A percentile compares a stretch with the other conserved stretches of the same genome.
These are phyloP conservation scores for Seiridium unicorne DNA, from an alignment of 2,329 filamentous ascomycete genomes.

Conservation along the genomic window DNA sequence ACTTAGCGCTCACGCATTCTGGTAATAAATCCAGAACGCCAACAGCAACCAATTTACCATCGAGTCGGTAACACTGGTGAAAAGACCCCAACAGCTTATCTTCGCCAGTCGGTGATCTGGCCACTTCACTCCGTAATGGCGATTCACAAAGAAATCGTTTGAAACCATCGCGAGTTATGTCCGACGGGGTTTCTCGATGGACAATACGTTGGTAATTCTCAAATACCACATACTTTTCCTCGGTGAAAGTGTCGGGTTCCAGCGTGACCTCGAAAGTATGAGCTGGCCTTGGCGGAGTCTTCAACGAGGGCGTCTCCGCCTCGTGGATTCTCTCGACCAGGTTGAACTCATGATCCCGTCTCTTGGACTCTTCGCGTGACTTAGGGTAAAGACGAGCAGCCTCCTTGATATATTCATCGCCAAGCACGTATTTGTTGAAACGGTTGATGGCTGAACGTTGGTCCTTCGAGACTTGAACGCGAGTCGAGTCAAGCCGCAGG, in stretches of 20 bases:
- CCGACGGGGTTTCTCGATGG: slow-evolving; percentile 62
- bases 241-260: slow-evolving; percentile 67
- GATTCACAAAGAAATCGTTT: slow-evolving; percentile 72
- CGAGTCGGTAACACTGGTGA: slow-evolving; percentile 79
- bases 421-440: slow-evolving; percentile 71
- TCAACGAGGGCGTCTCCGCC: slow-evolving; percentile 55
- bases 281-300: slow-evolving; percentile 60
- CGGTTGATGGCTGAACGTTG: slow-evolving; percentile 75
- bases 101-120: slow-evolving; percentile 45
- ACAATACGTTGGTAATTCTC: slow-evolving; percentile 73
- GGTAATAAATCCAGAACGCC: slow-evolving; percentile 77
- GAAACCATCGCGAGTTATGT: slow-evolving; percentile 63
- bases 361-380: slow-evolving; percentile 63
- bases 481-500: slow-evolving; percentile 66
- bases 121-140: slow-evolving; percentile 52
- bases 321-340: slow-evolving; percentile 68
- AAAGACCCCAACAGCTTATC: slow-evolving; percentile 66
- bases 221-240: slow-evolving; percentile 74
- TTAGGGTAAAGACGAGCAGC: slow-evolving; percentile 63
- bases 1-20: slow-evolving; percentile 75
- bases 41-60: slow-evolving; percentile 73
- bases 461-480: slow-evolving; percentile 66
- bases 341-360: slow-evolving; percentile 66
- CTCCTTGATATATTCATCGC: slow-evolving; percentile 65
- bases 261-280: slow-evolving; percentile 69